Conservation (phyloP, 164 flowering plant species). For the Chloranthus sessilifolius region DNA sequence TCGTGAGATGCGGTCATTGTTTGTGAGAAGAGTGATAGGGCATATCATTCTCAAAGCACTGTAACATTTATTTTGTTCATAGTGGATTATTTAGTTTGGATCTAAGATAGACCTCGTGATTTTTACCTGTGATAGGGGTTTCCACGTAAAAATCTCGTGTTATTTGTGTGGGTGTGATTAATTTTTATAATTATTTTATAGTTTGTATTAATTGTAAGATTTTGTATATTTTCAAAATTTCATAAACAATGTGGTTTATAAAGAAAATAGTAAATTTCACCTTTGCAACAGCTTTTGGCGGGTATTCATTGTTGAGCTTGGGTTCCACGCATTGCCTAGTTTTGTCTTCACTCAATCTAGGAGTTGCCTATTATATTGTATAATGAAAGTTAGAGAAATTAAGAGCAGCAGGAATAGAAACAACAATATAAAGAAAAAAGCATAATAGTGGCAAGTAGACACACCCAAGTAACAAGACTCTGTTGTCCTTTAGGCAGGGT, state of each 20-base stretch:
- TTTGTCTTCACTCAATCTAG: constrained; percentile 85
- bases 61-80: too few species aligned
- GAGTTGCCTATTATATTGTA: constrained; percentile 58
- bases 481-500: constrained; percentile 89
- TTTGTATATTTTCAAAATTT: too few species aligned
- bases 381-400: not conserved
- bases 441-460: not conserved
- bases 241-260: not conserved
- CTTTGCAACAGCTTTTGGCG: constrained; percentile 95
- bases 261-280: constrained; percentile 22
- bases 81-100: too few species aligned
- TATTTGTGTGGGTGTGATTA: too few species aligned
- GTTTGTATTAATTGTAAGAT: too few species aligned
- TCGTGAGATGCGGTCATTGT: too few species aligned
- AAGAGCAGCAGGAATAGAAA: not conserved
- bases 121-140: too few species aligned
- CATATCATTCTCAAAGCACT: too few species aligned
- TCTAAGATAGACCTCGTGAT: too few species aligned
- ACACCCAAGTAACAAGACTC: constrained; percentile 91
- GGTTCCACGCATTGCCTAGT: constrained; percentile 83
- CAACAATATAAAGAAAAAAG: not conserved
- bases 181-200: too few species aligned
- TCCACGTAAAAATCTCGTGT: too few species aligned
- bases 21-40: too few species aligned
- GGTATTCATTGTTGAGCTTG: constrained; percentile 65